Evolutionary conservation across 805 yeast species (phyloP), one percentile per base, ranked within the genome.

Genomic region (Candida lessepsii): DNA sequence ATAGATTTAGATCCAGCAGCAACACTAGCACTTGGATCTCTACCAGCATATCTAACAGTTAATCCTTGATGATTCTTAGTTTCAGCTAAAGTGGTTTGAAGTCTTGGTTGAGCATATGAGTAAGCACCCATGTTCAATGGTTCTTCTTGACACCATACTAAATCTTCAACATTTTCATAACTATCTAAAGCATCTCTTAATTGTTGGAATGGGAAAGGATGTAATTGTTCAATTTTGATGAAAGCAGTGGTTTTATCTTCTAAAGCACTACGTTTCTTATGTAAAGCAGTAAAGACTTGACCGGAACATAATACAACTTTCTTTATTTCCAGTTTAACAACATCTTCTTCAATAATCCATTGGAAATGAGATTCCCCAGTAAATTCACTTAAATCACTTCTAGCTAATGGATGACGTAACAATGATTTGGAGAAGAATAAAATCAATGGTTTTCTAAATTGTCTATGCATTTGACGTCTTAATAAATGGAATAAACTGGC

Each of bases 381-480:
- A 71, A 93, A 93, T 63, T 93, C 99, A 31, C 70, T 64, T 53
- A 89, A 70, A 34, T 69, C 54, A 28, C 97, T 89, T 73, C 95
- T 81, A 40, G 99, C 99, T 65, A 93, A 78, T 69, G 99, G 99
- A 63, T 90, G 96, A 76, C 99, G 86, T 65, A 93, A 76, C 67
- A 93, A 77, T 41, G 88, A 82, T 73, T 93, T 93, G 41, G 98
- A 91, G 79, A 93, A 89, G 71, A 91, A 78, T 49, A 87, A 59
- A 40, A 80, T 73, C 71, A 93, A 76, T 44, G 99, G 93, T 67
- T 85, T 84, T 75, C 99, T 84, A 77, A 93, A 93, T 73, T 91
- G 97, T 71, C 99, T 87, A 71, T 91, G 98, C 89, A 89, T 90
- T 78, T 93, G 99, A 76, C 99, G 86, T 78, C 99, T 86, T 65